Base-by-base conservation (phyloP, 352 stramenopile species). In the Globisporangium sylvaticum region DNA sequence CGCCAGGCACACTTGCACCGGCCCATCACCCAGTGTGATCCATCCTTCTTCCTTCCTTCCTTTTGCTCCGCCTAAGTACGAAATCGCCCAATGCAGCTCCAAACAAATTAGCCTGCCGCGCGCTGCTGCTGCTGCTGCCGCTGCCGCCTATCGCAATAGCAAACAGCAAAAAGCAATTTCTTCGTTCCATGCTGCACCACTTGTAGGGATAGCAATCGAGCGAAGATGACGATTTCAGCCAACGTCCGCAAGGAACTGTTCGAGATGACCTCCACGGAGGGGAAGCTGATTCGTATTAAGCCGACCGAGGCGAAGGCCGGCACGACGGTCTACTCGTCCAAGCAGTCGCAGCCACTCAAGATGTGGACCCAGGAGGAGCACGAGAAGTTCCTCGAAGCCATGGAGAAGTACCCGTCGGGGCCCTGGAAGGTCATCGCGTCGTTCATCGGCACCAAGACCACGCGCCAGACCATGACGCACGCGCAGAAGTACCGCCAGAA, bases 401-500 rank as follows among this genome's bases (percentile, higher is more conserved):
- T 95, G 81, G 85, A 95, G 69, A 91, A 90, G 71, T 95, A 93
- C 74, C 87, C 87, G 18, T 78, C 83, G 1, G 87, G 87, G 0
- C 87, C 87, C 3, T 95, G 87, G 87, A 91, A 92, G 67, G 77
- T 88, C 58, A 95, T 95, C 69, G 87, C 87, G 20, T 77, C 79
- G 62, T 89, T 89, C 64, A 89, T 95, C 62, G 82, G 85, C 59
- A 87, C 87, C 42, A 91, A 92, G 65, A 94, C 88, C 9, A 91
- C 94, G 15, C 92, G 96, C 24, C 97, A 99, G 78, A 98, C 98
- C 58, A 91, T 91, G 85, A 91, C 85, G 34, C 85, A 93, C 66
- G 85, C 85, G 69, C 85, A 93, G 58, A 93, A 93, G 72, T 93
- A 93, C 67, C 83, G 83, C 50, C 83, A 93, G 72, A 93, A 93